These are phyloP conservation scores for peach (Prunus persica) DNA, from an alignment of 306 rosid genomes.

Conservation along the genomic window Prunus_persica_NCBIv2 NC_034013.1:534501-535000, in stretches of 20 bases:
- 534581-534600: constrained; percentile 44
- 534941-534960: constrained; percentile 76
- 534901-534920: background rate
- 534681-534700: constrained; percentile 61
- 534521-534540: background rate
- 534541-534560: background rate
- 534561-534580: constrained; percentile 53
- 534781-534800: too few species aligned
- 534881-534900: too few species aligned
- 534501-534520: background rate
- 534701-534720: constrained; percentile 76
- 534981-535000: constrained; percentile 68
- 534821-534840: too few species aligned
- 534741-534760: constrained; percentile 60
- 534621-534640: constrained; percentile 51
- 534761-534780: too few species aligned
- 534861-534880: background rate
- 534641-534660: constrained; percentile 58
- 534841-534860: background rate
- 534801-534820: background rate
- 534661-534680: constrained; percentile 45
- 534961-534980: constrained; percentile 70
- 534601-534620: constrained; percentile 45
- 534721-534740: constrained; percentile 75
- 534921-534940: constrained; percentile 73